A percentile compares a stretch with the other conserved stretches of the same genome.
Conservation (phyloP, 257 asterid species). For the Ligustrum vulgare region DNA sequence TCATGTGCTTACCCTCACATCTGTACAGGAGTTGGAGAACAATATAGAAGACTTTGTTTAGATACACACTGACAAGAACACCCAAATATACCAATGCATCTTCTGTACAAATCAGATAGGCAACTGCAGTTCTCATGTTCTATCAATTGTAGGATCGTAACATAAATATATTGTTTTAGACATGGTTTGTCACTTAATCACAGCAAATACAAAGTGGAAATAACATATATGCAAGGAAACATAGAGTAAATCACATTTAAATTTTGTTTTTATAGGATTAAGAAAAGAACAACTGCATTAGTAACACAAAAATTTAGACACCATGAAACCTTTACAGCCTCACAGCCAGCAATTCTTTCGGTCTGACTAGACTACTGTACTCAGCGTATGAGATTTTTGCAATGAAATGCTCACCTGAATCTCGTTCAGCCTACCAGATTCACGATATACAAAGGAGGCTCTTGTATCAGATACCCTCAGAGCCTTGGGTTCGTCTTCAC, state of each 20-base stretch:
- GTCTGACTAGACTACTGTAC: conserved; percentile 6
- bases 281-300: neutral
- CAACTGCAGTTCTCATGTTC: neutral
- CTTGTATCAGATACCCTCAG: conserved; percentile 73
- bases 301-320: neutral
- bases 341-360: conserved; percentile 6
- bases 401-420: conserved; percentile 63
- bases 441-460: conserved; percentile 64
- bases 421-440: conserved; percentile 56
- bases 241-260: neutral
- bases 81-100: neutral
- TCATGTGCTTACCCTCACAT: neutral
- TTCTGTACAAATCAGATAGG: neutral
- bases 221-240: neutral
- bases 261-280: neutral
- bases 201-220: neutral
- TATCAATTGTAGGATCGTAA: neutral
- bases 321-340: neutral
- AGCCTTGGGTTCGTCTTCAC: conserved; percentile 82
- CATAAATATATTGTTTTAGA: neutral
- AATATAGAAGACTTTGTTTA: neutral
- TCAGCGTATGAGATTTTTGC: neutral
- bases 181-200: neutral
- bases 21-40: neutral
- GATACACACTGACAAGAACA: neutral